Conservation (phyloP, 2,329 filamentous ascomycete species). For the Stemphylium lycopersici region DNA sequence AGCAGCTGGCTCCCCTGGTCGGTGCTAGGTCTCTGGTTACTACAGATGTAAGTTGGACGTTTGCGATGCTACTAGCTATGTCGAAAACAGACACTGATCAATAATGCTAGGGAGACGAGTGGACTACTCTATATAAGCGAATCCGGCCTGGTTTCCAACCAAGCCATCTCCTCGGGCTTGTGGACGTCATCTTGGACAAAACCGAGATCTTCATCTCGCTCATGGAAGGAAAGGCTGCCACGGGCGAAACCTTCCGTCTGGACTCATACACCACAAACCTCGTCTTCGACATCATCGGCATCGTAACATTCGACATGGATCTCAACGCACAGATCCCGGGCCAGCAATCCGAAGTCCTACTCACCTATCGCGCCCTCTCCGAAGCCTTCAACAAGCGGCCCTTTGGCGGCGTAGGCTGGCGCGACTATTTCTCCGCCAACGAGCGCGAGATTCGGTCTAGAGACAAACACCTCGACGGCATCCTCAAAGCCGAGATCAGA, state of each 20-base stretch:
- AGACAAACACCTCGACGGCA: conserved; percentile 20
- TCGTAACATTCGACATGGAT: conserved; percentile 24
- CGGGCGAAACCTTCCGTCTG: conserved; percentile 14
- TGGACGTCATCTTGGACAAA: conserved; percentile 36
- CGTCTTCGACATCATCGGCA: conserved; percentile 30
- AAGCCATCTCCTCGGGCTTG: conserved; percentile 18
- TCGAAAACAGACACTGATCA: background rate
- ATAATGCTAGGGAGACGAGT: background rate
- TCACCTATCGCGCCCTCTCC: conserved; percentile 25
- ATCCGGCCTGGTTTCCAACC: conserved; percentile 24
- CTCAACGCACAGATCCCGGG: conserved; percentile 24
- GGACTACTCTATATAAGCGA: conserved; percentile 9
- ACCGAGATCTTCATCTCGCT: conserved; percentile 27
- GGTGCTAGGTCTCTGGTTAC: conserved; percentile 25
- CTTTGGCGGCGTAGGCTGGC: conserved; percentile 15
- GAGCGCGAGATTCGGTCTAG: conserved; percentile 17
- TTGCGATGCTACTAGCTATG: background rate
- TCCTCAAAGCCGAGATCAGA: conserved; percentile 22
- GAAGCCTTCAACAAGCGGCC: conserved; percentile 25
- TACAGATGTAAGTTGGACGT: conserved; percentile 18
- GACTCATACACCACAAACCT: conserved; percentile 24
- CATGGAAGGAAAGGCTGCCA: conserved; percentile 20
- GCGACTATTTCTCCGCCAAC: conserved; percentile 23
- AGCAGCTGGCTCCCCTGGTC: conserved; percentile 19
- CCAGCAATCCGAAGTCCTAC: conserved; percentile 16